These are phyloP conservation scores for Claviceps africana DNA, from an alignment of 2,329 filamentous ascomycete species.

Conservation along the genomic window DNA sequence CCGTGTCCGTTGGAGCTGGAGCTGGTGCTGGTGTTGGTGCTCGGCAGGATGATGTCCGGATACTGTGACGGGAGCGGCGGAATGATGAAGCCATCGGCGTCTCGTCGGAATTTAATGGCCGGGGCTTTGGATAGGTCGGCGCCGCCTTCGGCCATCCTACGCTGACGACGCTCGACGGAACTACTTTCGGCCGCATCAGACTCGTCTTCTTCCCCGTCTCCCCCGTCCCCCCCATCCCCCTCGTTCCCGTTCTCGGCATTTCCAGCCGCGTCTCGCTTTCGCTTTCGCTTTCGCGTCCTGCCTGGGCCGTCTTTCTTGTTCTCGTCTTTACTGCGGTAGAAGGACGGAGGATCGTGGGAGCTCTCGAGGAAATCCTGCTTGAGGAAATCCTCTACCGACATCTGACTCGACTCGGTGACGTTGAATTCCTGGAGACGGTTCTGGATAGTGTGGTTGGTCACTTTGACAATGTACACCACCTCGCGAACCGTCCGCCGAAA, in stretches of 20 bases:
- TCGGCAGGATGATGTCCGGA: constrained; percentile 16
- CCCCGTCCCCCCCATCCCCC: not conserved
- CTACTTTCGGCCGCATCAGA: not conserved
- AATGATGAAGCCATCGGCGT: constrained; percentile 56
- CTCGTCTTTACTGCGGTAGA: constrained; percentile 53
- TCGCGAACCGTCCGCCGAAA: constrained; percentile 85
- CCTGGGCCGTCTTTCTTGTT: constrained; percentile 39
- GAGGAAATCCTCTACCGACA: constrained; percentile 80
- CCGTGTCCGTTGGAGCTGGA: constrained; percentile 3
- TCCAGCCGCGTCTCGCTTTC: constrained; percentile 23
- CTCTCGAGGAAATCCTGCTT: constrained; percentile 58
- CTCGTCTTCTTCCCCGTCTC: constrained; percentile 5
- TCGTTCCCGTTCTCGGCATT: constrained; percentile 10
- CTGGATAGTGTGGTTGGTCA: constrained; percentile 84
- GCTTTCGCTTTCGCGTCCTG: constrained; percentile 34
- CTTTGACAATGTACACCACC: constrained; percentile 96
- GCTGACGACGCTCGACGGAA: not conserved
- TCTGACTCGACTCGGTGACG: constrained; percentile 64
- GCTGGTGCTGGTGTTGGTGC: not conserved
- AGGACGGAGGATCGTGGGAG: constrained; percentile 67
- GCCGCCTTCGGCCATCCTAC: constrained; percentile 15
- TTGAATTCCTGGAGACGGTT: constrained; percentile 88
- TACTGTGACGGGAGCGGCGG: constrained; percentile 34
- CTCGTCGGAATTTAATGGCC: constrained; percentile 31
- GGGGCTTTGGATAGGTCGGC: constrained; percentile 22